A percentile compares a stretch with the other conserved stretches of the same genome.
These are phyloP conservation scores for Scheffersomyces lignosus DNA, from an alignment of 805 yeast genomes.

Conservation along the genomic window DNA sequence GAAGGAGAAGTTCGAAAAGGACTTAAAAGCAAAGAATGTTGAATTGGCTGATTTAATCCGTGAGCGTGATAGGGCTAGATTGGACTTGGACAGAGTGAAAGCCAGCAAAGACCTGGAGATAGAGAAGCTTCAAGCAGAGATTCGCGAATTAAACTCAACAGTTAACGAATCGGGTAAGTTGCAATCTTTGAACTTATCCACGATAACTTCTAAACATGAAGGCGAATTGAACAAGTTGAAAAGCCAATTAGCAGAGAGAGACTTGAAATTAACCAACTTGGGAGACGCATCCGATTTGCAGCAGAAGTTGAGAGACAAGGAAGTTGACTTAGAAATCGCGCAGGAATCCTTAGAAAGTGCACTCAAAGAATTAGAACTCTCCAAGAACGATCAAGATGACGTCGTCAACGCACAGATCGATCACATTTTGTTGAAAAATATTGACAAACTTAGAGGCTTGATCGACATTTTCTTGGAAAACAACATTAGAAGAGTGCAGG, in stretches of 20 bases:
- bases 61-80: constrained; percentile 84
- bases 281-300: constrained; percentile 36
- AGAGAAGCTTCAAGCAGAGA: constrained; percentile 62
- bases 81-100: constrained; percentile 71
- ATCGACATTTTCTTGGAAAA: constrained; percentile 72
- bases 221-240: constrained; percentile 58
- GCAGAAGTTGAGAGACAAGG: constrained; percentile 59
- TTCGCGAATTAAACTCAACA: constrained; percentile 59
- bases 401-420: constrained; percentile 63
- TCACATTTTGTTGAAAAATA: constrained; percentile 46
- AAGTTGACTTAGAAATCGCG: constrained; percentile 74
- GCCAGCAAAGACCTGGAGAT: constrained; percentile 66
- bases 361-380: constrained; percentile 54
- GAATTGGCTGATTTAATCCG: constrained; percentile 87
- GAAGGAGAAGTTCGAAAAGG: constrained; percentile 79
- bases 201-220: constrained; percentile 61
- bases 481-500: constrained; percentile 73
- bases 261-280: constrained; percentile 18
- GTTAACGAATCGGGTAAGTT: constrained; percentile 60
- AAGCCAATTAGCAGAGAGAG: constrained; percentile 28
- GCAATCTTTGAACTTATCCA: constrained; percentile 62
- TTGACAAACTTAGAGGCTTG: constrained; percentile 48
- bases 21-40: constrained; percentile 78
- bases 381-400: constrained; percentile 49
- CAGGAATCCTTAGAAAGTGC: constrained; percentile 81